phyloP scores from a whole-genome alignment of 2,329 filamentous ascomycete species.

The Dichotomopilus funicola region DNA sequence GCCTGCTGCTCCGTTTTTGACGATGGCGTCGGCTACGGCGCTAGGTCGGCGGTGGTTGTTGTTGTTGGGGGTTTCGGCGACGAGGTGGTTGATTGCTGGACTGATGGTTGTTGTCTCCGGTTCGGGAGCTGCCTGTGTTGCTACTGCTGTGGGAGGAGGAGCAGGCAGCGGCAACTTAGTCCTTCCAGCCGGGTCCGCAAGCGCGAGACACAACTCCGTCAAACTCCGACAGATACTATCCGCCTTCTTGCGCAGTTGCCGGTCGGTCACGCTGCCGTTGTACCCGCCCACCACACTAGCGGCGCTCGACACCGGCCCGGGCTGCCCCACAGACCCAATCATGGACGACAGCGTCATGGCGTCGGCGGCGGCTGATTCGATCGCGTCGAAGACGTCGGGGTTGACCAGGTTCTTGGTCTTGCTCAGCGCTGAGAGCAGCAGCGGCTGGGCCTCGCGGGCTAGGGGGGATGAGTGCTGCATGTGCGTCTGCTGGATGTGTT shows the following conservation, averaged over 20 bases:
- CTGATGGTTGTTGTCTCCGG: conserved; percentile 16
- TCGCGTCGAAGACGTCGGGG: conserved; percentile 65
- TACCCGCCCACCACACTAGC: conserved; percentile 53
- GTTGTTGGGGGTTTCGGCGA: conserved; percentile 6
- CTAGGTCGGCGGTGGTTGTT: conserved; percentile 37
- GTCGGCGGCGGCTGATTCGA: conserved; percentile 77
- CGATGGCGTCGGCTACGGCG: conserved; percentile 34
- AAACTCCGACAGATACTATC: conserved; percentile 89
- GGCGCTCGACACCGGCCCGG: conserved; percentile 60
- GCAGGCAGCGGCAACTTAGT: conserved; percentile 29
- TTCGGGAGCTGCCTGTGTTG: conserved; percentile 21
- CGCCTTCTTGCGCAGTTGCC: conserved; percentile 81
- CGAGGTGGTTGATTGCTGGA: conserved; percentile 12
- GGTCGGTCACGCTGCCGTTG: conserved; percentile 55
- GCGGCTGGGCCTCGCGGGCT: conserved; percentile 60
- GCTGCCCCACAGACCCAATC: conserved; percentile 66
- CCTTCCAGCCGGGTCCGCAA: conserved; percentile 55
- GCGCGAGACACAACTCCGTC: conserved; percentile 82
- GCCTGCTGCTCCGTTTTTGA: conserved; percentile 22
- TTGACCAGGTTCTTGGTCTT: conserved; percentile 69
- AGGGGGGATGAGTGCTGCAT: no score
- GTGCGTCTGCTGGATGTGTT: conserved; percentile 54
- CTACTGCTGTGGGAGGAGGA: background rate
- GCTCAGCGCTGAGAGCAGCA: conserved; percentile 71
- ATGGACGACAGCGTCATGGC: conserved; percentile 72